These are phyloP conservation scores for Saxispiralis lemnorum DNA, from an alignment of 495 filamentous ascomycete species.

Conservation along the genomic window DNA sequence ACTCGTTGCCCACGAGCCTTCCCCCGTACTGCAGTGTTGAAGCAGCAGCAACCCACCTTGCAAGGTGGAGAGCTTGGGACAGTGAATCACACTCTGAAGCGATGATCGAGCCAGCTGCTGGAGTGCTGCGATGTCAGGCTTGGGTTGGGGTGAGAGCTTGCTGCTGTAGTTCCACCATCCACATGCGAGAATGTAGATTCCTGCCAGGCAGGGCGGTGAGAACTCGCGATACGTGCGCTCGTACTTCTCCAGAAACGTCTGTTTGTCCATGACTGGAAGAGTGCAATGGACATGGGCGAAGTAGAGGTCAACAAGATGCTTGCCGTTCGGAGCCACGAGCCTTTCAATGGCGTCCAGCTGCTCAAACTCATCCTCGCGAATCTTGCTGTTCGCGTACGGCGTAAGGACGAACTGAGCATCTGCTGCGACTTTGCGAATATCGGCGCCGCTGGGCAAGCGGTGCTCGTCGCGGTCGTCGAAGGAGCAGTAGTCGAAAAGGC, in stretches of 20 bases:
- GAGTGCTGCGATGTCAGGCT: slow-evolving; percentile 56
- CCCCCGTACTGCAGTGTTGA: slow-evolving; percentile 70
- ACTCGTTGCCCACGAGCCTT: slow-evolving; percentile 72
- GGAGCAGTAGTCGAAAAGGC: too few species aligned
- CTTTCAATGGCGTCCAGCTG: slow-evolving; percentile 67
- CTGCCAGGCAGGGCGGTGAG: slow-evolving; percentile 68
- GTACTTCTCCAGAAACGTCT: slow-evolving; percentile 72
- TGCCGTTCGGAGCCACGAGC: slow-evolving; percentile 65
- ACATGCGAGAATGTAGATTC: slow-evolving; percentile 77
- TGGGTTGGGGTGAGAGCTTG: slow-evolving; percentile 42
- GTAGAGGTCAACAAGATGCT: slow-evolving; percentile 67
- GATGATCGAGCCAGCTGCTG: slow-evolving; percentile 61
- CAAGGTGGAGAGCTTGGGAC: slow-evolving; percentile 80
- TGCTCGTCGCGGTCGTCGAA: too few species aligned
- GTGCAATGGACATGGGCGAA: slow-evolving; percentile 75
- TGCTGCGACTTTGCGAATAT: too few species aligned
- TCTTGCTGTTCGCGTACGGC: too few species aligned
- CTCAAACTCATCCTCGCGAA: slow-evolving; percentile 41
- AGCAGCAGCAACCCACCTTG: slow-evolving; percentile 81
- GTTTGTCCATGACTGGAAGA: slow-evolving; percentile 79
- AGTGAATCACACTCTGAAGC: slow-evolving; percentile 57
- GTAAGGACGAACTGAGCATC: too few species aligned
- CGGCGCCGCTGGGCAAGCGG: too few species aligned
- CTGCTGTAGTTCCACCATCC: slow-evolving; percentile 73
- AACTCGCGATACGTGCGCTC: slow-evolving; percentile 56